Evolutionary conservation across 2,329 filamentous ascomycete species (phyloP).

Genomic region (Pseudocercospora musae): DNA sequence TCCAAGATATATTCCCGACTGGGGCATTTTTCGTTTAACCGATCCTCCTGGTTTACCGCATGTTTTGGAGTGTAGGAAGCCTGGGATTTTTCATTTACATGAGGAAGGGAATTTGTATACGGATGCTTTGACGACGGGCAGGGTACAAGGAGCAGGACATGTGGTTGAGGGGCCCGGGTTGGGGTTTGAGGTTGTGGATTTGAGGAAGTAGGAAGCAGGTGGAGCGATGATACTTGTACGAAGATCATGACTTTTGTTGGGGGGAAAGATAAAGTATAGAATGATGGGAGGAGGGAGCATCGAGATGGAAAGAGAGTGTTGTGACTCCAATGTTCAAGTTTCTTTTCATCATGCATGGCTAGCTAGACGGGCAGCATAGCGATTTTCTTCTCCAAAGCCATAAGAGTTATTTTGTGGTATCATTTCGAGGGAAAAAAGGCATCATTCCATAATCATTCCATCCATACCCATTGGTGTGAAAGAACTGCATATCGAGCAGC

Average conservation of each 20-base stretch:
- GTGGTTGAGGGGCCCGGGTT: slow-evolving; percentile 57
- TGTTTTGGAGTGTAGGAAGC: slow-evolving; percentile 74
- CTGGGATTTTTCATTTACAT: slow-evolving; percentile 81
- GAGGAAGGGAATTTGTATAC: slow-evolving; percentile 71
- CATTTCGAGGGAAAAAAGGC: background rate
- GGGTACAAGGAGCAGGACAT: slow-evolving; percentile 47
- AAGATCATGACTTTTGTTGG: too few relatives aligned
- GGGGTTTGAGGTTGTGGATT: slow-evolving; percentile 64
- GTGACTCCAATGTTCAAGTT: background rate
- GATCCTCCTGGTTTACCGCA: slow-evolving; percentile 85
- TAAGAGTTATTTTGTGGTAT: background rate
- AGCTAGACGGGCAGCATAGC: background rate
- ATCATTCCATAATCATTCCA: background rate
- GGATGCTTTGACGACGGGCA: slow-evolving; percentile 51
- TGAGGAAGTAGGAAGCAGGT: slow-evolving; percentile 39
- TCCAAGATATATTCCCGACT: slow-evolving; percentile 73
- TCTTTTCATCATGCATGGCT: slow-evolving; percentile 3
- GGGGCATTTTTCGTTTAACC: slow-evolving; percentile 86
- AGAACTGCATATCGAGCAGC: background rate
- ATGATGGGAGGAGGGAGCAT: background rate
- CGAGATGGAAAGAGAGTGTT: background rate
- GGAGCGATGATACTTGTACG: background rate
- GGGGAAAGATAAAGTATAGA: background rate
- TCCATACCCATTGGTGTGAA: background rate
- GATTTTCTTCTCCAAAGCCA: background rate